Conservation (phyloP, 345 rosid genomes). For the Camelina neglecta region DNA sequence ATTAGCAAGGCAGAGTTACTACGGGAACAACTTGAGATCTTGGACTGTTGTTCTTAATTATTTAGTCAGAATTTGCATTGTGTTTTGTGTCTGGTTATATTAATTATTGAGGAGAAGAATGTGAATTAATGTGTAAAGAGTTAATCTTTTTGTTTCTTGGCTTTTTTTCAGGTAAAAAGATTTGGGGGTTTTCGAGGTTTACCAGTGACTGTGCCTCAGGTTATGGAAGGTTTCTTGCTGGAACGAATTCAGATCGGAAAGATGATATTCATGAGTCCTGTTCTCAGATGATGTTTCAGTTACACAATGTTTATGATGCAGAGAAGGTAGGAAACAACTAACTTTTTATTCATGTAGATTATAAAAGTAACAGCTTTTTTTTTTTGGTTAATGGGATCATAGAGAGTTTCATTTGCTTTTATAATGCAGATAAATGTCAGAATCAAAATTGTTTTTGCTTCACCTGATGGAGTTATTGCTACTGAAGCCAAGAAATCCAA, state of each 20-base stretch:
- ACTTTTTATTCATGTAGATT: neutral
- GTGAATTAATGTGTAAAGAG: slow-evolving; percentile 18
- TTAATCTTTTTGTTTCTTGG: slow-evolving; percentile 1
- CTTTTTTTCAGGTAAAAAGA: slow-evolving; percentile 62
- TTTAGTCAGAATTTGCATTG: neutral
- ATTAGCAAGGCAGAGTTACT: slow-evolving; percentile 1
- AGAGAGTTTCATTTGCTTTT: slow-evolving; percentile 12
- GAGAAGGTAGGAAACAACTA: slow-evolving; percentile 55
- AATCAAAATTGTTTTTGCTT: slow-evolving; percentile 74
- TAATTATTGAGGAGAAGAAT: slow-evolving; percentile 20
- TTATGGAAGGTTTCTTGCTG: slow-evolving; percentile 64
- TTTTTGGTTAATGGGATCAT: slow-evolving; percentile 2
- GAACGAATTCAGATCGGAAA: slow-evolving; percentile 69
- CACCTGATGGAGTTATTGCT: slow-evolving; percentile 82
- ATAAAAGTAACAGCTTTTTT: slow-evolving; percentile 3
- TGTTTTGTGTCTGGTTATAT: slow-evolving; percentile 28
- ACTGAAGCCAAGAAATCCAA: slow-evolving; percentile 75
- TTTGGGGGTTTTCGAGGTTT: slow-evolving; percentile 87
- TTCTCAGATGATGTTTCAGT: slow-evolving; percentile 90
- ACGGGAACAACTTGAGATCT: slow-evolving; percentile 15
- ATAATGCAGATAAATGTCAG: slow-evolving; percentile 75
- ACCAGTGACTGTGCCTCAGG: slow-evolving; percentile 86
- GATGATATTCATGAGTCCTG: slow-evolving; percentile 81
- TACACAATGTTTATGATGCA: slow-evolving; percentile 89
- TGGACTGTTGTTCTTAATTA: neutral